A percentile compares a stretch with the other conserved stretches of the same genome.
Evolutionary conservation across 805 yeast genomes (phyloP).

Genomic region (Sungouiozyma intestinalis): DNA sequence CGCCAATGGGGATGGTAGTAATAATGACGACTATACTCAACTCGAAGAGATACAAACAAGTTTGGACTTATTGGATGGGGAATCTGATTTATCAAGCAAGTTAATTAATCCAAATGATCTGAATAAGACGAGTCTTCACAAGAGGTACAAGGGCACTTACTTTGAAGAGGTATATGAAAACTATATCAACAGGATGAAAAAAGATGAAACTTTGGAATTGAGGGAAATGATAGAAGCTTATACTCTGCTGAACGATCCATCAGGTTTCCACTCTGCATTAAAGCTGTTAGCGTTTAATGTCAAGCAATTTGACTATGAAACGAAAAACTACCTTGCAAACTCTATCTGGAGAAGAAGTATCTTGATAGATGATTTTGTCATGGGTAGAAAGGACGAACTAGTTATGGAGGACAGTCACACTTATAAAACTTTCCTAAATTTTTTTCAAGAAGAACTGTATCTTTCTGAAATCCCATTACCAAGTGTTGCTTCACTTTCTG

Average conservation of each 20-base stretch:
- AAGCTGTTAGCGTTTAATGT: slow-evolving; percentile 36
- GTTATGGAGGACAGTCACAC: slow-evolving; percentile 36
- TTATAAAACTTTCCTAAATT: slow-evolving; percentile 35
- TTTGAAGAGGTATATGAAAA: slow-evolving; percentile 15
- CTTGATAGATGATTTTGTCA: slow-evolving; percentile 42
- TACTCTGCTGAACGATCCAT: slow-evolving; percentile 34
- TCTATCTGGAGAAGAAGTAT: slow-evolving; percentile 54
- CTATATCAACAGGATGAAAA: slow-evolving; percentile 18
- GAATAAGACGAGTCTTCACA: slow-evolving; percentile 16
- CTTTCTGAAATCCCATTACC: slow-evolving; percentile 25
- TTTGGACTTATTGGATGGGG: slow-evolving; percentile 40
- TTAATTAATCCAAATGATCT: slow-evolving; percentile 8
- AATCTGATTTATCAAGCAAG: slow-evolving; percentile 31
- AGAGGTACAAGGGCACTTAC: slow-evolving; percentile 14
- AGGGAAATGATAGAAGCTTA: slow-evolving; percentile 43
- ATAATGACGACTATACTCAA: slow-evolving; percentile 5
- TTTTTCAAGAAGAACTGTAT: slow-evolving; percentile 28
- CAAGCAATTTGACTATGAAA: slow-evolving; percentile 23
- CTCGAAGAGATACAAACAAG: slow-evolving; percentile 40
- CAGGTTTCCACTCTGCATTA: slow-evolving; percentile 37
- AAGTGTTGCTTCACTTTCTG: slow-evolving; percentile 8
- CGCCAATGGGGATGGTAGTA: slow-evolving; percentile 26
- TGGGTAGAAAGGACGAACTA: slow-evolving; percentile 34
- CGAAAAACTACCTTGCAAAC: slow-evolving; percentile 24
- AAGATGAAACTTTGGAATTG: slow-evolving; percentile 31